These are phyloP conservation scores for Crinitomyces ghanaensis DNA, from an alignment of 805 yeast species.

Conservation along the genomic window DNA sequence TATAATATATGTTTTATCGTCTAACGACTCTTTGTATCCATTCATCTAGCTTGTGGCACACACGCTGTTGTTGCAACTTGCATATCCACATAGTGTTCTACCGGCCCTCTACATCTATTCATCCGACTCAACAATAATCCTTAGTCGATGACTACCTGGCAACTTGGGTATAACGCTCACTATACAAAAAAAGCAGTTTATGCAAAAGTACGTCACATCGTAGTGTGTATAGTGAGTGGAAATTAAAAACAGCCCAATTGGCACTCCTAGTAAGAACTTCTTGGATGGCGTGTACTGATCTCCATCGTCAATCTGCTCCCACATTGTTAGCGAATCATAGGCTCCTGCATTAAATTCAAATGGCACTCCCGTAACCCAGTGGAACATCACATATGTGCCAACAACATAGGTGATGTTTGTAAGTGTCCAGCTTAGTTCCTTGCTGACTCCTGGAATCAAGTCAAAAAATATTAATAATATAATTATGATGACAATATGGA, in stretches of 20 bases:
- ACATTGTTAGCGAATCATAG: conserved; percentile 89
- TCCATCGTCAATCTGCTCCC: conserved; percentile 96
- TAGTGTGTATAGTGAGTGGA: conserved; percentile 87
- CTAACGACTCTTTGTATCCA: no score
- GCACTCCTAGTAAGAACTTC: conserved; percentile 87
- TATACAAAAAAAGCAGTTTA: conserved; percentile 72
- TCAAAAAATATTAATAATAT: conserved; percentile 68
- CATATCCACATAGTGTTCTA: no score
- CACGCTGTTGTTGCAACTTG: no score
- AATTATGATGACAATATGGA: conserved; percentile 74
- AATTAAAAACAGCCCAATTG: conserved; percentile 71
- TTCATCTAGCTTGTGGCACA: no score
- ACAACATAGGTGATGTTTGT: conserved; percentile 83
- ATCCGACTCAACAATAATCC: conserved; percentile 25
- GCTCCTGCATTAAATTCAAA: conserved; percentile 96
- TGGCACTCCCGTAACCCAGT: conserved; percentile 92
- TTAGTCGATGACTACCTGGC: conserved; percentile 37
- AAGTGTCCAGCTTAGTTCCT: conserved; percentile 85
- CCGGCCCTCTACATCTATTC: no score
- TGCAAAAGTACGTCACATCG: conserved; percentile 63
- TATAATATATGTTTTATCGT: no score
- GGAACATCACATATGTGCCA: conserved; percentile 94
- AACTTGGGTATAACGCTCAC: conserved; percentile 86
- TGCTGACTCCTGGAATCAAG: conserved; percentile 66
- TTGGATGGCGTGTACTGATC: conserved; percentile 96